Evolutionary conservation across 768 basidiomycete species (phyloP).

Genomic region (Lyophyllum shimeji): DNA sequence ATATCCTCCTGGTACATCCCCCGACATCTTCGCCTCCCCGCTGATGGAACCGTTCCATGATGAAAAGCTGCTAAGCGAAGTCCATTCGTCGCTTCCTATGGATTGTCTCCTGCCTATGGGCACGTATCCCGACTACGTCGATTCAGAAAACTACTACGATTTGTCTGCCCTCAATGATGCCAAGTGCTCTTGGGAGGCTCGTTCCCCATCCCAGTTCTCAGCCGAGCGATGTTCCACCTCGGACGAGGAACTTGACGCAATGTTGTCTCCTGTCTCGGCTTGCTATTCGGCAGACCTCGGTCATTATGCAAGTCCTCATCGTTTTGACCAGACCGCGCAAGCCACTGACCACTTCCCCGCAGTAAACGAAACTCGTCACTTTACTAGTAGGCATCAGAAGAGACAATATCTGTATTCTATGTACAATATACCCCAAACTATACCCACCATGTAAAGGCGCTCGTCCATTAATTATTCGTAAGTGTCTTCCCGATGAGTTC

Average conservation of each 20-base stretch:
- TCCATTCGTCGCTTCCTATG: constrained; percentile 17
- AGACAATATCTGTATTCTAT: constrained; percentile 18
- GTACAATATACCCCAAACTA: constrained; percentile 15
- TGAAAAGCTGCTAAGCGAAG: constrained; percentile 10
- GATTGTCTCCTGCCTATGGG: constrained; percentile 22
- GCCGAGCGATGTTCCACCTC: constrained; percentile 14
- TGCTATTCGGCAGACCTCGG: constrained; percentile 30
- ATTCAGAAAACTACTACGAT: constrained; percentile 17
- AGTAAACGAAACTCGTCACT: constrained; percentile 10
- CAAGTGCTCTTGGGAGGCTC: constrained; percentile 12
- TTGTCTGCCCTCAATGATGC: constrained; percentile 4
- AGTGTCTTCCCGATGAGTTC: constrained; percentile 7
- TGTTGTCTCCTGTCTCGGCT: constrained; percentile 22
- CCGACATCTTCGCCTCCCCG: constrained; percentile 13
- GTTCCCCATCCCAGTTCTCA: constrained; percentile 15
- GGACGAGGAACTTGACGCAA: constrained; percentile 16
- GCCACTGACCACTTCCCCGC: neutral
- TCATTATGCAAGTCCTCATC: constrained; percentile 30
- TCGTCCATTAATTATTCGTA: constrained; percentile 16
- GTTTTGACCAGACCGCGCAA: neutral
- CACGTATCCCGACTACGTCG: constrained; percentile 8
- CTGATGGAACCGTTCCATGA: constrained; percentile 13
- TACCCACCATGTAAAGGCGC: neutral
- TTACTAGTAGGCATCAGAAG: constrained; percentile 3
- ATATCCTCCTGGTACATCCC: constrained; percentile 27